A percentile compares a stretch with the other conserved stretches of the same genome.
phyloP scores from a whole-genome alignment of 306 rosid genomes.

The Medicago truncatula region MtrunA17r5.0-ANR NC_053045.1:51890001-51890500 shows the following conservation, averaged over 20 bases:
- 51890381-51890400: conserved; percentile 10
- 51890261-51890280: conserved; percentile 10
- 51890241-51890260: conserved; percentile 14
- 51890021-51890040: not conserved
- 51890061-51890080: not conserved
- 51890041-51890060: not conserved
- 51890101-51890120: conserved; percentile 1
- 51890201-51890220: conserved; percentile 18
- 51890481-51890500: conserved; percentile 10
- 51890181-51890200: conserved; percentile 7
- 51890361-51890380: conserved; percentile 4
- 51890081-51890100: conserved; percentile 13
- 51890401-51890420: conserved; percentile 25
- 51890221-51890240: conserved; percentile 22
- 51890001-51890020: not conserved
- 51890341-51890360: not conserved
- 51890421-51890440: conserved; percentile 28
- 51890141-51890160: not conserved
- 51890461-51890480: conserved; percentile 17
- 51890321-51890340: conserved; percentile 18
- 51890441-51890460: not conserved
- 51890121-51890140: not conserved
- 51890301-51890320: conserved; percentile 8
- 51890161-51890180: conserved; percentile 17
- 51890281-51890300: conserved; percentile 6